Percentiles rank a stretch among this genome's conserved stretches.
Conservation (phyloP, 331 rosid species). For the Ulmus americana region DNA sequence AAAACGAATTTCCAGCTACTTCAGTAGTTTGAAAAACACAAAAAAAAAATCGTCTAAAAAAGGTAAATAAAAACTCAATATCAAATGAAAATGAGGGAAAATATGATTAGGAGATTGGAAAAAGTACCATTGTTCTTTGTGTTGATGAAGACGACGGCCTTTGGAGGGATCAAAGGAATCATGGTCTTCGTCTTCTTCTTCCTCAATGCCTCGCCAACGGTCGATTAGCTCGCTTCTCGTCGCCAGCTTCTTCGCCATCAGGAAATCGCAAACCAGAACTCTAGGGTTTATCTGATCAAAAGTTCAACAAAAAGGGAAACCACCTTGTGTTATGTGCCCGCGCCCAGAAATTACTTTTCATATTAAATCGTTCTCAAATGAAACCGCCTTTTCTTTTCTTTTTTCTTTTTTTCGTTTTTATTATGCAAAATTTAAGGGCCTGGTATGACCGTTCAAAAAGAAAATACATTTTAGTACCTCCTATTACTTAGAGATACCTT, state of each 20-base stretch:
- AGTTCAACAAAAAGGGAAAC: not conserved
- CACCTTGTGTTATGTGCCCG: too few relatives aligned
- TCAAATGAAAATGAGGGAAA: not conserved
- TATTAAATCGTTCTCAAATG: too few relatives aligned
- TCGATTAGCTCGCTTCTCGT: constrained; percentile 56
- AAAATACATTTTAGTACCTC: too few relatives aligned
- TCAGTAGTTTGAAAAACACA: too few relatives aligned
- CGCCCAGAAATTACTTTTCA: too few relatives aligned
- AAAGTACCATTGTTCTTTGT: constrained; percentile 72
- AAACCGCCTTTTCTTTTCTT: too few relatives aligned
- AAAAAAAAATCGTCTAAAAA: too few relatives aligned
- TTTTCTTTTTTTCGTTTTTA: too few relatives aligned
- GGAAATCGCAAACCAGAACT: not conserved
- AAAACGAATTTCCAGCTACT: not conserved
- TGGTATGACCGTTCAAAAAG: too few relatives aligned
- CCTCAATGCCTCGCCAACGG: constrained; percentile 73
- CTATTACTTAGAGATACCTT: too few relatives aligned
- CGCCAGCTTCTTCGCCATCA: constrained; percentile 36
- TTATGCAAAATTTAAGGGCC: too few relatives aligned
- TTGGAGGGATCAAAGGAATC: constrained; percentile 36
- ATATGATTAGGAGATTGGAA: not conserved
- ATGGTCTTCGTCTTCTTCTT: constrained; percentile 47
- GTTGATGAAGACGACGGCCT: constrained; percentile 47
- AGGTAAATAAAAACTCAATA: too few relatives aligned
- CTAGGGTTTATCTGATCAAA: constrained; percentile 17